Evolutionary conservation across 495 filamentous ascomycete genomes (phyloP).

Genomic region (Aspergillus affinis): DNA sequence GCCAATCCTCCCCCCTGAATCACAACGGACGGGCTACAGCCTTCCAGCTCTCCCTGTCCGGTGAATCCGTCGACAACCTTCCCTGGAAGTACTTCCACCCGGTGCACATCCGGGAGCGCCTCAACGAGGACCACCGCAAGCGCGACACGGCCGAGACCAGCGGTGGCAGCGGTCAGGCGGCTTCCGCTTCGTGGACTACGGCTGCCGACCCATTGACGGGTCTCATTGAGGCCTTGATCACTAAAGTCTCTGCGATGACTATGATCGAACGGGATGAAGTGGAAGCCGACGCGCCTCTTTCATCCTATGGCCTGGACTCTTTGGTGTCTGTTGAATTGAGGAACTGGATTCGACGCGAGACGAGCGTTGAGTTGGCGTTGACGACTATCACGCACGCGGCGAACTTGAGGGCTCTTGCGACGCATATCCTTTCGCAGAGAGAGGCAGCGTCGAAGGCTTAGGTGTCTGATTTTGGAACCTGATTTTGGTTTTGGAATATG

Average conservation of each 20-base stretch:
- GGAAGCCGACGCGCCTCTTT: neutral
- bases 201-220: neutral
- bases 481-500: neutral
- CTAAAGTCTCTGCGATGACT: slow-evolving; percentile 1
- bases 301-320: neutral
- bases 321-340: neutral
- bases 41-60: neutral
- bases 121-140: neutral
- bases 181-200: neutral
- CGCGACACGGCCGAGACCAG: neutral
- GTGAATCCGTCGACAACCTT: neutral
- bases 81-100: neutral
- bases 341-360: neutral
- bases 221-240: neutral
- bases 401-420: neutral
- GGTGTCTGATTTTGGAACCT: neutral
- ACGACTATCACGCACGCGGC: neutral
- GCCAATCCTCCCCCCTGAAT: neutral
- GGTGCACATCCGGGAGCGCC: neutral
- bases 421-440: neutral
- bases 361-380: neutral
- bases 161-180: neutral
- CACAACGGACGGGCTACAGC: neutral
- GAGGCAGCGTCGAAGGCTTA: neutral
- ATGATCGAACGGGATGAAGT: neutral